These are phyloP conservation scores for Polygonum aviculare DNA, from an alignment of 148 eudicot species.

Conservation along the genomic window DNA sequence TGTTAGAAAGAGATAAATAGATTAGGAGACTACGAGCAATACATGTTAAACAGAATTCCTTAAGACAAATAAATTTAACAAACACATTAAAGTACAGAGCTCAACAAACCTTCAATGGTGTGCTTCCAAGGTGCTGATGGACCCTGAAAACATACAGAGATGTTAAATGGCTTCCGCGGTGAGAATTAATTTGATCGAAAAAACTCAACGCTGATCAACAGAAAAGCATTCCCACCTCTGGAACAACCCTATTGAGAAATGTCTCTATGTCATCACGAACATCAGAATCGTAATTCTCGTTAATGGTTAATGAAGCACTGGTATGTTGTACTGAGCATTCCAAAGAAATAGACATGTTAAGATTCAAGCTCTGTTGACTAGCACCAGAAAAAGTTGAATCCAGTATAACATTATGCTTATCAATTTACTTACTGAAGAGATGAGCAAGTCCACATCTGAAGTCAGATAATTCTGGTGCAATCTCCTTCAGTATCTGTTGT, in stretches of 20 bases:
- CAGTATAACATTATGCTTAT: neutral
- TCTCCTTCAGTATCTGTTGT: constrained; percentile 76
- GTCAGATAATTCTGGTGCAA: constrained; percentile 69
- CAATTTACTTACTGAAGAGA: constrained; percentile 60
- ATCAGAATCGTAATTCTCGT: constrained; percentile 89
- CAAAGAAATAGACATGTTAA: constrained; percentile 13
- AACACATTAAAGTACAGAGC: neutral
- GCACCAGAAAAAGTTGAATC: neutral
- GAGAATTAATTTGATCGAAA: neutral
- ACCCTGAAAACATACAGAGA: constrained; percentile 42
- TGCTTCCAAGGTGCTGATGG: constrained; percentile 93
- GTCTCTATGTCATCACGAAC: constrained; percentile 92
- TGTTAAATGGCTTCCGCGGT: neutral
- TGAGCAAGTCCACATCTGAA: constrained; percentile 92
- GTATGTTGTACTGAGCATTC: constrained; percentile 79
- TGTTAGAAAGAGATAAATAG: neutral
- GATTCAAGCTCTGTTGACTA: neutral
- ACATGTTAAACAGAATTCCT: neutral
- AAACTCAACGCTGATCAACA: neutral
- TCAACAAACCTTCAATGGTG: constrained; percentile 65
- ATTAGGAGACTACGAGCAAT: neutral
- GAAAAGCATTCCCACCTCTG: constrained; percentile 53
- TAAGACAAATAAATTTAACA: neutral
- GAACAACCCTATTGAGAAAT: constrained; percentile 80
- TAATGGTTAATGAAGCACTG: constrained; percentile 94